These are phyloP conservation scores for Eimeria maxima DNA, from an alignment of 169 alveolate genomes.

Conservation along the genomic window DNA sequence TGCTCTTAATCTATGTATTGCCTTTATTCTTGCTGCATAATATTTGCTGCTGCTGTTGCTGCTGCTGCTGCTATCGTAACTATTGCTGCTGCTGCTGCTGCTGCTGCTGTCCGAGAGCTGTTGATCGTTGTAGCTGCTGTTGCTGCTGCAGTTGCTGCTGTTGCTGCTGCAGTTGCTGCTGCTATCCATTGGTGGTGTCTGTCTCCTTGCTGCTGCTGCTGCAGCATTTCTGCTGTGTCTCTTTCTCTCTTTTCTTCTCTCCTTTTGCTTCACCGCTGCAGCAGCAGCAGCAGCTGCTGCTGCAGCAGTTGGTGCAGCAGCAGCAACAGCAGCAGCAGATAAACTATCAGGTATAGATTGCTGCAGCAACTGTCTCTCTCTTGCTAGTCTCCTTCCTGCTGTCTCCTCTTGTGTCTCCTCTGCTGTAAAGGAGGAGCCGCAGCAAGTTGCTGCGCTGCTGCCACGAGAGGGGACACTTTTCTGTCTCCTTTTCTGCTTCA, in stretches of 20 bases:
- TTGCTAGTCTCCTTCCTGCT: not conserved
- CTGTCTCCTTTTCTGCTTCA: not conserved
- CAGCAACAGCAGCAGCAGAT: not conserved
- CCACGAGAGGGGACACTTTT: not conserved
- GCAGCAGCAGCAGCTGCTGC: too few species aligned
- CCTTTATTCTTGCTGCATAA: too few species aligned
- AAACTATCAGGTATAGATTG: not conserved
- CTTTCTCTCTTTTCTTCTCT: not conserved
- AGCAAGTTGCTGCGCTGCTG: constrained; percentile 9
- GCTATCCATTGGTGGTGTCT: not conserved
- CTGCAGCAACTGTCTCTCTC: constrained; percentile 9
- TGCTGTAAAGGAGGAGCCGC: not conserved
- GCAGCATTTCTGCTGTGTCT: not conserved
- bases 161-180: not conserved
- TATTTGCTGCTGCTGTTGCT: too few species aligned
- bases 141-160: constrained; percentile 15
- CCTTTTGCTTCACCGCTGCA: not conserved
- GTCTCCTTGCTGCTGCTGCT: not conserved
- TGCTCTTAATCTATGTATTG: too few species aligned
- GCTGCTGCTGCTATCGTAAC: too few species aligned
- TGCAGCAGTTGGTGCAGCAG: too few species aligned
- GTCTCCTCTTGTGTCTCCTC: not conserved
- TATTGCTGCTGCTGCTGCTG: too few species aligned
- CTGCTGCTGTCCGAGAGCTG: too few species aligned
- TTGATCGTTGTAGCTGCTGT: too few species aligned